Evolutionary conservation across 1,139 yeast species (phyloP).

Genomic region (Suhomyces atakaporum): DNA sequence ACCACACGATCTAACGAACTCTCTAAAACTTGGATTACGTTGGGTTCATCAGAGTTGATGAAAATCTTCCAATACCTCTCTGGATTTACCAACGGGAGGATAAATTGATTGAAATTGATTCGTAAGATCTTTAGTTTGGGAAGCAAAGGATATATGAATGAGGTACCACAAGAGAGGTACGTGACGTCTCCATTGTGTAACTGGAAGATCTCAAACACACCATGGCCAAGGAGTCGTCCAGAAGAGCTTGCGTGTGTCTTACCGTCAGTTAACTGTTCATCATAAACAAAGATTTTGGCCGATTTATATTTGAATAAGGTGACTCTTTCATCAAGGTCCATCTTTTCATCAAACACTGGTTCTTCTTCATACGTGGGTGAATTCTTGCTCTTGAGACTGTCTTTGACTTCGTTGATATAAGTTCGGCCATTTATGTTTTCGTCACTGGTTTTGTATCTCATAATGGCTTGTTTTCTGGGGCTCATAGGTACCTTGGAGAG

Average conservation of each 20-base stretch:
- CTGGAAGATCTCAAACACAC: constrained; percentile 64
- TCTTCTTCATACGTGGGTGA: constrained; percentile 8
- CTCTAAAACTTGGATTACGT: constrained; percentile 39
- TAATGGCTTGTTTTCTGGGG: constrained; percentile 44
- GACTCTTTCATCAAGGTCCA: constrained; percentile 37
- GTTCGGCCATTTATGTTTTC: constrained; percentile 25
- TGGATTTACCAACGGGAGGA: constrained; percentile 68
- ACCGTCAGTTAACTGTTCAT: constrained; percentile 33
- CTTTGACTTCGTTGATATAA: constrained; percentile 32
- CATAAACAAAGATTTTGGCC: constrained; percentile 46
- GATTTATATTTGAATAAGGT: constrained; percentile 40
- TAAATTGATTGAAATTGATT: constrained; percentile 52
- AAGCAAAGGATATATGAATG: constrained; percentile 64
- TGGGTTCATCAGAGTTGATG: constrained; percentile 39
- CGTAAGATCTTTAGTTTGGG: constrained; percentile 61
- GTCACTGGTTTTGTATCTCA: constrained; percentile 40
- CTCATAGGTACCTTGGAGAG: constrained; percentile 20
- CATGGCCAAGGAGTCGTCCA: constrained; percentile 60
- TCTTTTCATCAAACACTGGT: constrained; percentile 9
- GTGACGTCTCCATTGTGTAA: constrained; percentile 64
- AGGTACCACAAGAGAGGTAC: constrained; percentile 56
- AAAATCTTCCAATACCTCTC: constrained; percentile 71
- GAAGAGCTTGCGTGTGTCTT: constrained; percentile 19
- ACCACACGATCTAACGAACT: constrained; percentile 42
- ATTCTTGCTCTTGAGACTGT: constrained; percentile 22